Evolutionary conservation across 2,329 filamentous ascomycete species (phyloP).

Genomic region (Claviceps monticola): DNA sequence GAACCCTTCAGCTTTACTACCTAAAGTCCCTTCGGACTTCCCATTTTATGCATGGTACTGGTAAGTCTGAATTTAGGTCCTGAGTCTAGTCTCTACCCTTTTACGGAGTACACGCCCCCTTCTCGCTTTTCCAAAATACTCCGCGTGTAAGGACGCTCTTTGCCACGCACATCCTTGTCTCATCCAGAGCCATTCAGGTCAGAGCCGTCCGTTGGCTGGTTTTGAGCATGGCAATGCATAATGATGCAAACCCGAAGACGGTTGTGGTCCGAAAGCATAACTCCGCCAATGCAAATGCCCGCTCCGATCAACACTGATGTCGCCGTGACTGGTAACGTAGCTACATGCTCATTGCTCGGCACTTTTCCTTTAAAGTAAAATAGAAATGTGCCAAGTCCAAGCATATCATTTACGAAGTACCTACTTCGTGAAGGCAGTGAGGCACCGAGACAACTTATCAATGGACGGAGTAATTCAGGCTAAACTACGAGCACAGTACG

Average conservation of each 20-base stretch:
- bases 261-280: not conserved
- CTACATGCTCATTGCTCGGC: not conserved
- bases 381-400: not conserved
- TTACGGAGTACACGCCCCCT: not conserved
- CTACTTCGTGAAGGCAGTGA: not conserved
- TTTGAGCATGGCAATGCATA: not conserved
- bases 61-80: not conserved
- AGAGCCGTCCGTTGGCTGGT: not conserved
- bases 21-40: too few relatives aligned
- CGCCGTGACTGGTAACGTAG: not conserved
- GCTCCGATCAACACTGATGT: not conserved
- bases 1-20: too few relatives aligned
- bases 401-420: not conserved
- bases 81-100: not conserved
- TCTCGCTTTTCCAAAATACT: too few relatives aligned
- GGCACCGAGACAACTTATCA: not conserved
- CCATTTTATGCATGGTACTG: not conserved
- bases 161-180: not conserved
- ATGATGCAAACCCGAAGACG: not conserved
- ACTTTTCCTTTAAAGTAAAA: not conserved
- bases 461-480: not conserved
- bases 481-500: not conserved
- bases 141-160: not conserved
- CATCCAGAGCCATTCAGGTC: not conserved
- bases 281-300: not conserved